Percentiles rank a stretch among this genome's conserved stretches.
These are phyloP conservation scores for Hippophae gyantsensis DNA, from an alignment of 306 rosid genomes.

Conservation along the genomic window DNA sequence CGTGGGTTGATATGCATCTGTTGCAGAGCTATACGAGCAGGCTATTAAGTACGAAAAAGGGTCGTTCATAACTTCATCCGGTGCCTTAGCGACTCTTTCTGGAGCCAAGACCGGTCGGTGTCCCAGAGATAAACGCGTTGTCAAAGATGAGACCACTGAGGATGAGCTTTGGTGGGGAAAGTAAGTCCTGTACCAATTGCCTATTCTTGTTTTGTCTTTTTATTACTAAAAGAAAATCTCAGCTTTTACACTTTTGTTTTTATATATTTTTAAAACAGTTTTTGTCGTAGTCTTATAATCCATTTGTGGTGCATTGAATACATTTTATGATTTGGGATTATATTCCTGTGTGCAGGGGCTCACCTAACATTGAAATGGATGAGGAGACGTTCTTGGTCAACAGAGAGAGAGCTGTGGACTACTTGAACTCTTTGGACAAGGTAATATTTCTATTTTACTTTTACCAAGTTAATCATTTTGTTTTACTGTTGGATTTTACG, in stretches of 20 bases:
- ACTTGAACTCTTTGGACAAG: slow-evolving; percentile 84
- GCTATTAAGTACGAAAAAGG: slow-evolving; percentile 87
- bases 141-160: slow-evolving; percentile 53
- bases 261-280: no score
- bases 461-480: no score
- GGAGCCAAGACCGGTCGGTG: slow-evolving; percentile 96
- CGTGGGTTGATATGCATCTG: not conserved
- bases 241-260: no score
- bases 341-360: slow-evolving; percentile 41
- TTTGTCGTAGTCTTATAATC: no score
- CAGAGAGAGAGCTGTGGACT: slow-evolving; percentile 87
- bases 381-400: slow-evolving; percentile 65
- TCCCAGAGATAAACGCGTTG: slow-evolving; percentile 85
- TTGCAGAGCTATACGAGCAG: slow-evolving; percentile 71
- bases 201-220: no score
- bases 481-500: no score
- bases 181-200: slow-evolving; percentile 28
- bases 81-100: slow-evolving; percentile 87
- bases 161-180: slow-evolving; percentile 97
- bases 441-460: slow-evolving; percentile 15
- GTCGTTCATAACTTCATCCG: slow-evolving; percentile 57
- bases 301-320: not conserved
- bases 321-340: not conserved
- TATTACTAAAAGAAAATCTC: no score
- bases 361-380: slow-evolving; percentile 93